phyloP scores from a whole-genome alignment of 495 filamentous ascomycete species.

The Mytilinidion resinicola region DNA sequence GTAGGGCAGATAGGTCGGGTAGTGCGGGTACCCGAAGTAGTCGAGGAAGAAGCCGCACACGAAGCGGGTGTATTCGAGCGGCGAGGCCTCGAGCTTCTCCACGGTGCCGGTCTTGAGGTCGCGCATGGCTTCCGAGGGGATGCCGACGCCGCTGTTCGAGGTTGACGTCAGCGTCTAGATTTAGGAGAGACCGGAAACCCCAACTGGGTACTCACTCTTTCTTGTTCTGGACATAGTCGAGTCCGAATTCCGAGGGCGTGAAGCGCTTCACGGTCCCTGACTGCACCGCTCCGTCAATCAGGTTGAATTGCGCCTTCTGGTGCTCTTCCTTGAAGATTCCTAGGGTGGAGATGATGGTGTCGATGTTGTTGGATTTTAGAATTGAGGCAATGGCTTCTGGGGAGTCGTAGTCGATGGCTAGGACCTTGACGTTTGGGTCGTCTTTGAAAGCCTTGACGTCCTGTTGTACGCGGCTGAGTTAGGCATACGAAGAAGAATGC shows the following conservation, averaged over 20 bases:
- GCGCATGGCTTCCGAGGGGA: neutral
- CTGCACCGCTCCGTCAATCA: neutral
- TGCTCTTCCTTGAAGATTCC: neutral
- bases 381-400: neutral
- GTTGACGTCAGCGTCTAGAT: neutral
- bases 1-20: neutral
- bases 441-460: neutral
- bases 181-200: neutral
- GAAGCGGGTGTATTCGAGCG: neutral
- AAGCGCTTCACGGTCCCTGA: neutral
- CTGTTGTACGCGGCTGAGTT: neutral
- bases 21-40: neutral
- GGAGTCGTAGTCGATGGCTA: neutral
- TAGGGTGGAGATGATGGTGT: neutral
- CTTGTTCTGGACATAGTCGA: neutral
- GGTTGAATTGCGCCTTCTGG: neutral
- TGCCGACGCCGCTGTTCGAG: neutral
- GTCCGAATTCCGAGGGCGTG: neutral
- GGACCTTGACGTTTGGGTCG: neutral
- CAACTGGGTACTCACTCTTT: neutral
- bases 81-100: neutral
- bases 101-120: neutral
- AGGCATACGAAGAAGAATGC: neutral
- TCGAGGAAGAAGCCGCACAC: neutral
- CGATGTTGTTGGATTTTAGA: neutral